Conservation (phyloP, 306 rosid species). For the Echinosophora koreensis region DNA sequence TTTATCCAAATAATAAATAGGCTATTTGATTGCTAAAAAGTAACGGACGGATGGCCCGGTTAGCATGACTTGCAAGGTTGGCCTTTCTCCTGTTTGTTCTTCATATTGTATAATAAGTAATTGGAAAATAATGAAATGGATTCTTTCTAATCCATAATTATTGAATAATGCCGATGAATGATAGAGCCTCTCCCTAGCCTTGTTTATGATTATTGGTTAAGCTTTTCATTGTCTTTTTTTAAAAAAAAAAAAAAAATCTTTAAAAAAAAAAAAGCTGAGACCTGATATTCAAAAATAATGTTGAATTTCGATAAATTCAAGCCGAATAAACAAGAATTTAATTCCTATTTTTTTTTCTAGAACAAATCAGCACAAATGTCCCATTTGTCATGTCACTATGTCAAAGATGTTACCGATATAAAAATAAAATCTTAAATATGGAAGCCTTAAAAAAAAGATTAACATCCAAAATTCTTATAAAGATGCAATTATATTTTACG, state of each 20-base stretch:
- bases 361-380: too few relatives aligned
- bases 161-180: background rate
- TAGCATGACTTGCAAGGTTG: constrained; percentile 49
- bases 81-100: constrained; percentile 3
- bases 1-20: background rate
- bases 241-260: too few relatives aligned
- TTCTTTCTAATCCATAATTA: background rate
- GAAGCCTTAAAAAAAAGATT: background rate
- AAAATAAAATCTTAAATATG: background rate
- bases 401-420: background rate
- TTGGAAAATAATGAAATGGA: too few relatives aligned
- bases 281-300: too few relatives aligned
- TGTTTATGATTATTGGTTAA: background rate
- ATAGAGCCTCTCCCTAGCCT: background rate
- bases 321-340: too few relatives aligned
- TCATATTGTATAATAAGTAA: constrained; percentile 4
- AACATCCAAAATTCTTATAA: background rate
- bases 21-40: background rate
- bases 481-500: background rate
- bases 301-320: too few relatives aligned
- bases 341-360: too few relatives aligned
- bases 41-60: background rate
- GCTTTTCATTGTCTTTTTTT: background rate
- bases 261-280: too few relatives aligned
- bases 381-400: background rate